Evolutionary conservation across 768 basidiomycete species (phyloP).

Genomic region (Rhizopogon vesiculosus): DNA sequence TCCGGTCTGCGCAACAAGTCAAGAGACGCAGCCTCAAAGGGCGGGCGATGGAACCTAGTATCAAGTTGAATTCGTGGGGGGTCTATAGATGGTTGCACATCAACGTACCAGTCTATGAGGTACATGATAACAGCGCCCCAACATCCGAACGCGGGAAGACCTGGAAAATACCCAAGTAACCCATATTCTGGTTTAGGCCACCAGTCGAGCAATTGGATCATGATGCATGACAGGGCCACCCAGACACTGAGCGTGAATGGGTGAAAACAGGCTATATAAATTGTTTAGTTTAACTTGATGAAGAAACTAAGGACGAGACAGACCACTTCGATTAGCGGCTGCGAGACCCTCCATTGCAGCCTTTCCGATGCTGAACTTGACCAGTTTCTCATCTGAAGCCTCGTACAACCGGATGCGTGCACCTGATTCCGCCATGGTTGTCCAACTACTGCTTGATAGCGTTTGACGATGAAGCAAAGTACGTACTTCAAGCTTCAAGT

Average conservation of each 20-base stretch:
- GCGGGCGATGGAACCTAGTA: slow-evolving; percentile 63
- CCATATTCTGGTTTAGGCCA: slow-evolving; percentile 54
- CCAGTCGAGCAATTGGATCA: slow-evolving; percentile 60
- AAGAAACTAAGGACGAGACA: slow-evolving; percentile 9
- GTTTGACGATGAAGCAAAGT: neutral
- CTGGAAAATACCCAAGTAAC: slow-evolving; percentile 45
- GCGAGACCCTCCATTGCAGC: slow-evolving; percentile 64
- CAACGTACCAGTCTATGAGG: slow-evolving; percentile 61
- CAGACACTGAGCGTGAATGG: slow-evolving; percentile 59
- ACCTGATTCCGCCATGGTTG: slow-evolving; percentile 33
- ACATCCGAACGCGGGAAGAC: slow-evolving; percentile 64
- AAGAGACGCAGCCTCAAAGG: slow-evolving; percentile 53
- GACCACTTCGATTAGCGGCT: slow-evolving; percentile 59
- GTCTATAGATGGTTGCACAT: neutral
- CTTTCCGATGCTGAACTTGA: slow-evolving; percentile 63
- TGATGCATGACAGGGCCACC: slow-evolving; percentile 52
- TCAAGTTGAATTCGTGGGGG: neutral
- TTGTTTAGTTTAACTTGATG: neutral
- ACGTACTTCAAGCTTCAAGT: neutral
- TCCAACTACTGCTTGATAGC: neutral
- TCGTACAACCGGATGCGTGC: slow-evolving; percentile 52
- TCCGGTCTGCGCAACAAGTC: slow-evolving; percentile 53
- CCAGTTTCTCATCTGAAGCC: slow-evolving; percentile 50
- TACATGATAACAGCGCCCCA: slow-evolving; percentile 62
- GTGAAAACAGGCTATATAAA: slow-evolving; percentile 46